Base-by-base conservation (phyloP, 2,329 filamentous ascomycete species). In the Hirsutella minnesotensis region DNA sequence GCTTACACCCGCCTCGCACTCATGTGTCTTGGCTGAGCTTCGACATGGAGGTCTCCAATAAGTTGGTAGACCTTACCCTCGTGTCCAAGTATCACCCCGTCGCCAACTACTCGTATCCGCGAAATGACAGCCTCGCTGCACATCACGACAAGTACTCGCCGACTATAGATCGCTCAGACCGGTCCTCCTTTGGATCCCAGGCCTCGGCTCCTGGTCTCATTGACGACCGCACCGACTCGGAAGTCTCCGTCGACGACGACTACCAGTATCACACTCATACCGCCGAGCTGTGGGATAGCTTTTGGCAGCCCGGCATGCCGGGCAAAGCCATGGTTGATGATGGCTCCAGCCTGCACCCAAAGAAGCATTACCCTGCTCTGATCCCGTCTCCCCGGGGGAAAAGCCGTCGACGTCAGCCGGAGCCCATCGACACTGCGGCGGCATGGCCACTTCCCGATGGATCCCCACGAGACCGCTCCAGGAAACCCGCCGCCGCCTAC, bases 141-240 rank as follows among this genome's bases (percentile, higher is more conserved):
- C 30, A 16, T 22, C 38, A 38, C 33, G 33, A 15, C 33, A 16
- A 16, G 8, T 16, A 15, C n/a, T 34, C 33, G 33, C 16, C 33
- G 3, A 16, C 33, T 9, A 40, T 39, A 2, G 37, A 34, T 22
- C 27, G 27, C 33, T 40, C 52, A 15, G 55, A 61, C 41, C 63
- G 64, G 50, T 65, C 59, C 42, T 75, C 71, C 3, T 50, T 70
- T 29, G 65, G 60, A 27, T 73, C 70, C 1, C 62, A 67, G 36
- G 60, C 55, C 21, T 73, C 70, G 3, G 50, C 66, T 4, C 72
- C 71, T 1, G 66, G 67, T 22, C 62, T 75, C 53, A 63, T 72
- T 15, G 70, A 75, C 47, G 68, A 74, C 50, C 66, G 64, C 5
- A 61, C 62, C 7, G 70, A 73, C 49, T 74, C 70, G 4, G 72